Evolutionary conservation across 495 filamentous ascomycete genomes (phyloP).

Genomic region (Xylaria palmicola): DNA sequence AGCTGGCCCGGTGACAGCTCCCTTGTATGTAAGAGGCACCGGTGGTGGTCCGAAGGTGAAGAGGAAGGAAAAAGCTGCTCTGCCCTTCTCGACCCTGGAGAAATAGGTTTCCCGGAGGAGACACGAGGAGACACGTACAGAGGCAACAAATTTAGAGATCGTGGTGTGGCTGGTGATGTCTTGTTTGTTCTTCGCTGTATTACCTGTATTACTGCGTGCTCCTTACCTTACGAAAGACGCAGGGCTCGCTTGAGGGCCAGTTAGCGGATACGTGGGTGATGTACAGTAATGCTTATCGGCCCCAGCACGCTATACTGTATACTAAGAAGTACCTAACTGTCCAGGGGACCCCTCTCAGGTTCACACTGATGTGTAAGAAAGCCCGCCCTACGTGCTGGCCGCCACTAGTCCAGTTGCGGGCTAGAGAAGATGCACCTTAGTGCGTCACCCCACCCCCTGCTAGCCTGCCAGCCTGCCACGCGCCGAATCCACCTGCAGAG

Average conservation of each 20-base stretch:
- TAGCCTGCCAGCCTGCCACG: conserved; percentile 7
- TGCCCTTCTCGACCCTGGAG: background rate
- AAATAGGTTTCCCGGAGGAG: background rate
- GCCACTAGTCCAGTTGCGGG: background rate
- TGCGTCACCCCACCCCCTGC: background rate
- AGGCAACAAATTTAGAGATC: background rate
- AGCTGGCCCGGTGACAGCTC: conserved; percentile 17
- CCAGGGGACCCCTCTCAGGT: background rate
- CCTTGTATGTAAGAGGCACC: too few species aligned
- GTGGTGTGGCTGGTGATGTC: background rate
- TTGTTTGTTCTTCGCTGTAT: background rate
- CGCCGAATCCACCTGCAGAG: conserved; percentile 9
- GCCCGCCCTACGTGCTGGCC: background rate
- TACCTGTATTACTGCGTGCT: background rate
- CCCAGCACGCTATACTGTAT: background rate
- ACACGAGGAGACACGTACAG: background rate
- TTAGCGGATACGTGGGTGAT: background rate
- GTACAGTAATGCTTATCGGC: conserved; percentile 16
- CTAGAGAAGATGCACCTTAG: background rate
- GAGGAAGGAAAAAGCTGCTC: background rate
- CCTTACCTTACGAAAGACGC: conserved; percentile 10
- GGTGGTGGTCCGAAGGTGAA: too few species aligned
- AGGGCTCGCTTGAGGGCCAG: background rate
- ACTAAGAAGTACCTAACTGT: background rate
- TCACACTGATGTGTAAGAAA: conserved; percentile 5